Base-by-base conservation (phyloP, 139 green algal species). In the Chlamydomonas sp. region DNA sequence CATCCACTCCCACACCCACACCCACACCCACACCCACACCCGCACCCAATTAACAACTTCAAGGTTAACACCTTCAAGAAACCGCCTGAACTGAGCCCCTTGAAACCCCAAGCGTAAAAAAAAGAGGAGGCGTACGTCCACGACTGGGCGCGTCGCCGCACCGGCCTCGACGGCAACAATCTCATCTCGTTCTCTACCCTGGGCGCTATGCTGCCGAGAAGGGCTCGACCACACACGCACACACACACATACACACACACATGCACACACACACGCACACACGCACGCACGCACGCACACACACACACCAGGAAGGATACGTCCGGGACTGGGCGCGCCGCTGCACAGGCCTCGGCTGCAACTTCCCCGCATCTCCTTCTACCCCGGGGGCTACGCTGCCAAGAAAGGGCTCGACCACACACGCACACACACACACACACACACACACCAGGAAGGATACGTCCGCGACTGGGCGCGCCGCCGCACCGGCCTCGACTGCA, bases 391-490 rank as follows among this genome's bases (percentile, higher is more conserved):
- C 13, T 54, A 54, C 43, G 13, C 20, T 20, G 43, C 13, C 13
- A 20, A 54, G 13, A 13, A 20, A 54, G 43, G 43, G 13, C 43
- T 26, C 16, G 13, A 54, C 43, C 13, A 20, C 16, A 54, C 13
- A 54, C 16, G 43, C 13, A 54, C 13, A 54, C n/a, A n/a, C n/a
- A n/a, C n/a, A n/a, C n/a, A n/a, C n/a, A n/a, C n/a, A n/a, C n/a
- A 29, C n/a, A 60, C 3, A 5, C 8, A n/a, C 60, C 81, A 87
- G 67, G 84, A 86, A 72, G 73, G 84, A 29, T 99, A 90, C 57
- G 88, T 98, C 36, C 74, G 89, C 2, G 77, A 92, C 2, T 99
- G 95, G 95, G 88, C 88, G 1, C 66, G 82, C 36, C 84, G 91
- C 73, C 86, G 94, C 59, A 96, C 96, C 4, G 90, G 90, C 10